These are phyloP conservation scores for Talaromyces rugulosus DNA, from an alignment of 2,329 filamentous ascomycete species.

Conservation along the genomic window DNA sequence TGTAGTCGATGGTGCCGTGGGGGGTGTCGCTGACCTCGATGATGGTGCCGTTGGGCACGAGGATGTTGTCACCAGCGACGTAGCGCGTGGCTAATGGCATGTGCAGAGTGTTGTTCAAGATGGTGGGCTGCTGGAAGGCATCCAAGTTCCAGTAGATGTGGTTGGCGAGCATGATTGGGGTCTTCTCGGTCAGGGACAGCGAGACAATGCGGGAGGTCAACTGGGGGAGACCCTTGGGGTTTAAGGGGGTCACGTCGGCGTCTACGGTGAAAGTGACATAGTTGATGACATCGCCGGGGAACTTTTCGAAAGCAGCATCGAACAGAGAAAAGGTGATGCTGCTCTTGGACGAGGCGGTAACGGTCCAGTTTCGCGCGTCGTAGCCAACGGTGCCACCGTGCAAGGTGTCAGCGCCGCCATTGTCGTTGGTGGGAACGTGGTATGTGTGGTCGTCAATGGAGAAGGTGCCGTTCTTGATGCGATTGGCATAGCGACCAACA, in stretches of 20 bases:
- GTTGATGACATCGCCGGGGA: conserved; percentile 46
- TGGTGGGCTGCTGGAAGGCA: conserved; percentile 40
- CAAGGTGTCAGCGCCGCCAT: conserved; percentile 48
- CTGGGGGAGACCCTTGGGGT: conserved; percentile 38
- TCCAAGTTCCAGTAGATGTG: conserved; percentile 52
- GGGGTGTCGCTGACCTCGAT: conserved; percentile 69
- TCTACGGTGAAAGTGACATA: conserved; percentile 44
- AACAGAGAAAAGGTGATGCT: conserved; percentile 45
- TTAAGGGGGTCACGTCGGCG: conserved; percentile 29
- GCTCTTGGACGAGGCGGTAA: conserved; percentile 36
- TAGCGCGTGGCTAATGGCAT: conserved; percentile 44
- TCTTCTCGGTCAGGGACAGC: conserved; percentile 41
- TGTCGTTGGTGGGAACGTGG: conserved; percentile 49
- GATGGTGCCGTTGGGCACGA: conserved; percentile 73
- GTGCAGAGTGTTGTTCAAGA: conserved; percentile 44
- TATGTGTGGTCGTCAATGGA: conserved; percentile 45
- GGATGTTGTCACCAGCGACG: conserved; percentile 53
- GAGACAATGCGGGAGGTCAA: conserved; percentile 43
- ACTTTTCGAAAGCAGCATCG: conserved; percentile 40
- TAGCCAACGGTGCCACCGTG: conserved; percentile 49
- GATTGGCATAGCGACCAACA: conserved; percentile 52
- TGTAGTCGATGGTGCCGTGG: conserved; percentile 57
- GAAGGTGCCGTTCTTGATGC: conserved; percentile 56
- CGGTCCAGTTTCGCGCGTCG: conserved; percentile 48
- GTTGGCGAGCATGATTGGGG: conserved; percentile 49